Evolutionary conservation across 768 basidiomycete genomes (phyloP).

Genomic region (Asterophora parasitica): DNA sequence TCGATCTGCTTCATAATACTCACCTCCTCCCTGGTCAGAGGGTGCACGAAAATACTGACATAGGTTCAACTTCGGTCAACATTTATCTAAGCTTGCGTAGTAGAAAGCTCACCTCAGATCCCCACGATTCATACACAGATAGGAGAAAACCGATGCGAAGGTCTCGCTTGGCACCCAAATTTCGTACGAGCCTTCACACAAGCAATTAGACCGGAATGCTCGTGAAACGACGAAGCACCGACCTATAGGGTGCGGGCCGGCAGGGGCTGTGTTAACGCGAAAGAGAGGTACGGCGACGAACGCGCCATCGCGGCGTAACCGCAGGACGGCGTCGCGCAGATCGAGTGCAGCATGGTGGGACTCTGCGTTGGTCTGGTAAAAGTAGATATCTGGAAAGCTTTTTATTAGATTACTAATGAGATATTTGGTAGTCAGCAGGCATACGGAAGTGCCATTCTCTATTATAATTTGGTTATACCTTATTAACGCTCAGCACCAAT

Average conservation of each 20-base stretch:
- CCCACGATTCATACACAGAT: constrained; percentile 64
- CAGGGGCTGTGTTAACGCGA: constrained; percentile 62
- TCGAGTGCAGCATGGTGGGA: constrained; percentile 63
- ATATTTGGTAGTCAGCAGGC: constrained; percentile 19
- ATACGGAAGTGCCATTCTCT: constrained; percentile 82
- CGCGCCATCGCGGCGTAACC: constrained; percentile 67
- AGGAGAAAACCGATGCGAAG: constrained; percentile 73
- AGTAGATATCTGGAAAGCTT: constrained; percentile 62
- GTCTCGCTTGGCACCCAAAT: constrained; percentile 77
- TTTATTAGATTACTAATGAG: not conserved
- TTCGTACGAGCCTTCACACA: constrained; percentile 63
- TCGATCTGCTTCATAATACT: constrained; percentile 13
- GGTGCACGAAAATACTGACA: constrained; percentile 65
- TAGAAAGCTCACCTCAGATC: constrained; percentile 48
- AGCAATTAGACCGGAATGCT: not conserved
- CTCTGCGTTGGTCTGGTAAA: constrained; percentile 58
- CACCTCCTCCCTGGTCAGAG: constrained; percentile 67
- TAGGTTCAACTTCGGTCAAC: not conserved
- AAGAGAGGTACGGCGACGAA: constrained; percentile 77
- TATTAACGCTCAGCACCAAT: not conserved
- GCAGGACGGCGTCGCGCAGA: constrained; percentile 66
- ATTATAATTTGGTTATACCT: constrained; percentile 3
- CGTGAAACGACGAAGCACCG: constrained; percentile 17
- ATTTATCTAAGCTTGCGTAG: not conserved
- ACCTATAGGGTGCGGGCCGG: constrained; percentile 78